Evolutionary conservation across 164 flowering plant genomes (phyloP).

Genomic region (Macadamia integrifolia): DNA sequence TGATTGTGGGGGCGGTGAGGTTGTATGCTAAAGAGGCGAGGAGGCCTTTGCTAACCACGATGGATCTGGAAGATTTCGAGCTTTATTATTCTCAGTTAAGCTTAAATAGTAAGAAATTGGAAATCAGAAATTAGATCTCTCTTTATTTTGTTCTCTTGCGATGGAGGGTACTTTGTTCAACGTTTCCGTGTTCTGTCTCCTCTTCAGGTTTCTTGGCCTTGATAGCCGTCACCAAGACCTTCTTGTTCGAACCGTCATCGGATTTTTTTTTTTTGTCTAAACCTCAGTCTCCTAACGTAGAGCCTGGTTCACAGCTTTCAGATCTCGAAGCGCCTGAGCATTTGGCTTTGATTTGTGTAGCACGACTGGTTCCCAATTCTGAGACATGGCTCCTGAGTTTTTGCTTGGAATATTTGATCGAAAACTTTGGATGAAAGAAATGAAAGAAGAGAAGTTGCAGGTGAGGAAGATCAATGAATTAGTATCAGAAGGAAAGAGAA

Average conservation of each 20-base stretch:
- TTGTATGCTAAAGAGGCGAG: constrained; percentile 72
- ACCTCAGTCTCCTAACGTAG: constrained; percentile 52
- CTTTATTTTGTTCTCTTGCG: neutral
- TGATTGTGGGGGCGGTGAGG: constrained; percentile 46
- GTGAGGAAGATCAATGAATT: too few relatives aligned
- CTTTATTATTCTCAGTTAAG: constrained; percentile 94
- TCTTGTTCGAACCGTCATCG: constrained; percentile 65
- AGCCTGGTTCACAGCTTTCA: constrained; percentile 68
- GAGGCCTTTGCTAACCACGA: constrained; percentile 47
- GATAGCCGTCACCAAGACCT: constrained; percentile 26
- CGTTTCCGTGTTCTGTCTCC: constrained; percentile 43
- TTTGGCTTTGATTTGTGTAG: constrained; percentile 54
- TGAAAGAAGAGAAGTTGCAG: too few relatives aligned
- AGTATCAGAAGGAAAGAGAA: too few relatives aligned
- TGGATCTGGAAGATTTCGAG: constrained; percentile 42
- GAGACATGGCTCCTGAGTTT: constrained; percentile 19
- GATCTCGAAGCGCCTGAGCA: constrained; percentile 46
- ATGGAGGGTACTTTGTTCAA: constrained; percentile 29
- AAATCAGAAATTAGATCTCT: neutral
- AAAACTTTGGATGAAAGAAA: too few relatives aligned
- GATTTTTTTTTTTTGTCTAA: constrained; percentile 50
- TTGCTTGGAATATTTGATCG: constrained; percentile 18
- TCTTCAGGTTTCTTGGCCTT: constrained; percentile 63
- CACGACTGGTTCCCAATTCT: constrained; percentile 83
- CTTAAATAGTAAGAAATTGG: constrained; percentile 66